Conservation (phyloP, 202 grass and related monocot genomes). For the Carex sylvatica region DNA sequence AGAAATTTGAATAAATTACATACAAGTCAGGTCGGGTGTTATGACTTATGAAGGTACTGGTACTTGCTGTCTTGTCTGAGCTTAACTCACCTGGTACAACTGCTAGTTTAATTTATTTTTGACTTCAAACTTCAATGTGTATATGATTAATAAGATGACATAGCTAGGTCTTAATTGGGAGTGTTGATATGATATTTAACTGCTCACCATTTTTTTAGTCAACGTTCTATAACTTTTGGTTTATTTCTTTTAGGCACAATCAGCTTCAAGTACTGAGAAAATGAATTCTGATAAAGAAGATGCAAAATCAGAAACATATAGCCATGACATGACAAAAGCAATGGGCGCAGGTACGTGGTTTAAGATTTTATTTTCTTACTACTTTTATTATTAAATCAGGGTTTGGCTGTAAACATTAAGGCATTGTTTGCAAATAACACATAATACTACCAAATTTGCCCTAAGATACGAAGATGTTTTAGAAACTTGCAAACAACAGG, state of each 20-base stretch:
- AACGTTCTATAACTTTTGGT: neutral
- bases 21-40: neutral
- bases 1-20: neutral
- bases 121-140: neutral
- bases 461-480: neutral
- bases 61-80: neutral
- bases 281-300: slow-evolving; percentile 32
- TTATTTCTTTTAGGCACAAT: slow-evolving; percentile 12
- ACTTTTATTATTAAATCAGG: neutral
- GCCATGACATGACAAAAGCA: slow-evolving; percentile 74
- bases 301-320: slow-evolving; percentile 66
- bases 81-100: neutral
- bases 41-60: neutral
- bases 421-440: neutral
- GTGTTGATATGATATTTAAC: neutral
- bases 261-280: slow-evolving; percentile 56
- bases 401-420: neutral
- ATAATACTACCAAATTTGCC: neutral
- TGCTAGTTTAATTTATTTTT: neutral
- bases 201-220: neutral
- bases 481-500: neutral
- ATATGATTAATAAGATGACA: neutral
- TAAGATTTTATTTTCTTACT: slow-evolving; percentile 13
- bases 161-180: neutral
- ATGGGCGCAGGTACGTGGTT: slow-evolving; percentile 80